Conservation (phyloP, 768 basidiomycete species). For the Psilocybe sp. region DNA sequence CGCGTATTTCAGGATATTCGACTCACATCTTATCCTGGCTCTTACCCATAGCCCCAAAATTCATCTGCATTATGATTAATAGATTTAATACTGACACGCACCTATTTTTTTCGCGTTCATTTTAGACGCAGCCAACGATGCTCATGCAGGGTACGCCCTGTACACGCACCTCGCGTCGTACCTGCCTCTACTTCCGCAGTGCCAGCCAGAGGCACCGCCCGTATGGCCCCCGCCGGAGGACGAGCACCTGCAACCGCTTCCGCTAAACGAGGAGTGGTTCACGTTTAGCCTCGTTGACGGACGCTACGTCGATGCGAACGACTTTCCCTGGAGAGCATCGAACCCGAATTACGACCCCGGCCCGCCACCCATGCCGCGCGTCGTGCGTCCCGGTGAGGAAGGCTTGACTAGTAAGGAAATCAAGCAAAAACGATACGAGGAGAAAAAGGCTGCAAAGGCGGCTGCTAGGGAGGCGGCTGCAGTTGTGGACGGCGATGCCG, state of each 20-base stretch:
- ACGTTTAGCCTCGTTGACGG: conserved; percentile 55
- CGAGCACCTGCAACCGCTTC: conserved; percentile 11
- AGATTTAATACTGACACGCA: neutral
- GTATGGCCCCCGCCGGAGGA: no score
- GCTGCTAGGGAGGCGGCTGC: no score
- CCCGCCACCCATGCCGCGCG: conserved; percentile 52
- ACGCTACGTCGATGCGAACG: conserved; percentile 38
- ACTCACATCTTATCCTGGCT: no score
- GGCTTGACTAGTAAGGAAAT: no score
- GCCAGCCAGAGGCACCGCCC: no score
- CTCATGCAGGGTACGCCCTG: conserved; percentile 58
- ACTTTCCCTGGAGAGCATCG: conserved; percentile 47
- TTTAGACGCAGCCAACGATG: conserved; percentile 72
- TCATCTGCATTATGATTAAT: no score
- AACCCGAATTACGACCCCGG: conserved; percentile 77
- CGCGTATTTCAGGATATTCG: no score
- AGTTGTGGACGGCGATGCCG: no score
- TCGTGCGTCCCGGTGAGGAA: conserved; percentile 14
- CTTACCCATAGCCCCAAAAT: no score
- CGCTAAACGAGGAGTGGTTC: conserved; percentile 45
- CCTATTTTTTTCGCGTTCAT: neutral
- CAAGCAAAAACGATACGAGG: no score
- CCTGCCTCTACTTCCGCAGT: no score
- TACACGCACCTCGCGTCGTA: conserved; percentile 37
- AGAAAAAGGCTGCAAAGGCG: no score